These are phyloP conservation scores for Rosa multiflora DNA, from an alignment of 306 rosid species.

Conservation along the genomic window DNA sequence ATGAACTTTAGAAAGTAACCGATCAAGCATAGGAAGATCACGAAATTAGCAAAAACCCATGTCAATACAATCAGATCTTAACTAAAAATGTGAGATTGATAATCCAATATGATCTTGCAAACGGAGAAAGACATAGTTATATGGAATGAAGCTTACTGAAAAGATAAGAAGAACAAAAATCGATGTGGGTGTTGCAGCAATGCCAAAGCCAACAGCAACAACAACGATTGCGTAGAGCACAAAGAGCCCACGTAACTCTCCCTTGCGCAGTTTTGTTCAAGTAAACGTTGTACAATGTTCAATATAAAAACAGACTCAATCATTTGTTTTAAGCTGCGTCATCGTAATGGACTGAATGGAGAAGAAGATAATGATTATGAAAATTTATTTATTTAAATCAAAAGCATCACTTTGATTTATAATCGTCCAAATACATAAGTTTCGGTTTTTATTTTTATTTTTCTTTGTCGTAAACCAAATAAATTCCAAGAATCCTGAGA, in stretches of 20 bases:
- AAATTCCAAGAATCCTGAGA: too few species aligned
- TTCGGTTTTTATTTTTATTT: too few species aligned
- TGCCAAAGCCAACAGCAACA: constrained; percentile 7
- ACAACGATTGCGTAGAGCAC: constrained; percentile 15
- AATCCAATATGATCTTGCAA: constrained; percentile 6
- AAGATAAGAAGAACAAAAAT: neutral
- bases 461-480: neutral
- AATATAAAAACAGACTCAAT: neutral
- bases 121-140: neutral
- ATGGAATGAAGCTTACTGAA: constrained; percentile 4
- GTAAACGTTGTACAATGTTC: neutral
- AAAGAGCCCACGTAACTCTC: neutral
- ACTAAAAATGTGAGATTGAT: neutral
- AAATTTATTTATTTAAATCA: neutral
- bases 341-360: neutral
- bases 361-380: too few species aligned
- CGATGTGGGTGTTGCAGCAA: constrained; percentile 2
- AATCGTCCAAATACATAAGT: neutral
- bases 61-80: neutral
- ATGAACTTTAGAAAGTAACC: neutral
- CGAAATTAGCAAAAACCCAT: neutral
- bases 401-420: neutral
- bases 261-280: neutral
- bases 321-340: constrained; percentile 9
- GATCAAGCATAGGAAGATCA: neutral